Base-by-base conservation (phyloP, 2,329 filamentous ascomycete species). In the Teratosphaeria nubilosa region DNA sequence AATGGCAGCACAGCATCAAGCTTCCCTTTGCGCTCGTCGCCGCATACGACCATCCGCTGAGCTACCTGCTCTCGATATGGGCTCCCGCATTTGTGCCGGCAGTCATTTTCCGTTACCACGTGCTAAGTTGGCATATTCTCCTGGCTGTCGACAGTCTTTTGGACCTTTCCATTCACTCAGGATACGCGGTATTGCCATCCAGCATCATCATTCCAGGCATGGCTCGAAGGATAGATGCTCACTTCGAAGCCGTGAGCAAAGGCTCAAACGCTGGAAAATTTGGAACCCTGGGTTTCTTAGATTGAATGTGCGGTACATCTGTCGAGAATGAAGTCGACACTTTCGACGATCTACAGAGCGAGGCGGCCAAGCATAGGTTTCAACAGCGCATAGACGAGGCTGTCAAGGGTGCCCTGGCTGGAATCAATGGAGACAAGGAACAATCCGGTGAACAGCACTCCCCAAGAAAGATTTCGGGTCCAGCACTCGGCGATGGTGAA, bases 81-180 rank as follows among this genome's bases (percentile, higher is more conserved):
- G 59, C 87, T 1, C 87, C 87, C 0, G 72, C 84, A 6, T 87
- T 87, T 68, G 71, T 88, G 0, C 85, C 87, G 0, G 81, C 86
- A 1, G 73, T 85, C 22, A 63, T 81, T n/a, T 77, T 89, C 48
- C 83, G 84, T 9, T 84, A 86, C 37, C 87, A 91, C 69, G 78
- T 90, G 3, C 76, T 90, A n/a, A 88, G 85, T 0, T 90, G 86
- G 73, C 79, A 88, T 58, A 66, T 88, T 11, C 81, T 88, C 62
- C 75, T 85, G 16, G 78, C 80, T 0, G 68, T 90, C 27, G 80
- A 81, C 61, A 87, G 85, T 2, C 67, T 85, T 0, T 85, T 90
- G 63, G 86, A 89, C 63, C 83, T 83, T 0, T 74, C 89, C 53
- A 76, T 84, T 30, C 83, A 83, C 72, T 87, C 83, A 0, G 86